phyloP scores from a whole-genome alignment of 2,329 filamentous ascomycete genomes.

The Thielaviopsis euricoi region DNA sequence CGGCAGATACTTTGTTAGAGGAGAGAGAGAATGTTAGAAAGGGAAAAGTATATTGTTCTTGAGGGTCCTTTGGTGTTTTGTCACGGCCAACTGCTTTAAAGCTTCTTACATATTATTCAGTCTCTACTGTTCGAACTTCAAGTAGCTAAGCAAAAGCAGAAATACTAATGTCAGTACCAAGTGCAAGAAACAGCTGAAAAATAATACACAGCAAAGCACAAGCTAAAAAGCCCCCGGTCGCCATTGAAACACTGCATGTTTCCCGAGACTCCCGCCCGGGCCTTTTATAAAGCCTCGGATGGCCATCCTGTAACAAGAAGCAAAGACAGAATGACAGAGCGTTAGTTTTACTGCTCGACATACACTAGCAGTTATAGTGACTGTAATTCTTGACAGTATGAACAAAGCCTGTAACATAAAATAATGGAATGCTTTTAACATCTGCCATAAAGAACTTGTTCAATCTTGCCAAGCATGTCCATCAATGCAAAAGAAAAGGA shows the following conservation, averaged over 20 bases:
- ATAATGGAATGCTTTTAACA: too few species aligned
- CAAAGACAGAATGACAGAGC: background rate
- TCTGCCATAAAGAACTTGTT: too few species aligned
- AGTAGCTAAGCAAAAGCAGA: too few species aligned
- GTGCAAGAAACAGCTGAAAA: too few species aligned
- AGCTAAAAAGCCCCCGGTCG: background rate
- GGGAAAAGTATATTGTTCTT: too few species aligned
- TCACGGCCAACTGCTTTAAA: background rate
- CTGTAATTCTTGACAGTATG: background rate
- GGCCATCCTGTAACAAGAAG: background rate
- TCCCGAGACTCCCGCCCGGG: background rate
- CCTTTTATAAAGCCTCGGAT: background rate
- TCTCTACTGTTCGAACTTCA: too few species aligned
- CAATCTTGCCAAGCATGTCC: too few species aligned
- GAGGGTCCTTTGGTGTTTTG: too few species aligned
- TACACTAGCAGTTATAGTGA: background rate
- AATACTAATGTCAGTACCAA: too few species aligned
- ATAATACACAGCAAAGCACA: background rate
- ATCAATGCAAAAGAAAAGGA: too few species aligned
- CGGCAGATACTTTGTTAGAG: background rate
- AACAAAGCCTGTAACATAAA: too few species aligned
- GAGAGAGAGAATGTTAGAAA: background rate
- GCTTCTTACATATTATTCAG: too few species aligned
- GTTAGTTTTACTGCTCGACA: background rate
- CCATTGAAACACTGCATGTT: background rate